Percentiles rank a stretch among this genome's conserved stretches.
phyloP scores from a whole-genome alignment of 2,329 filamentous ascomycete species.

The Colletotrichum musicola region DNA sequence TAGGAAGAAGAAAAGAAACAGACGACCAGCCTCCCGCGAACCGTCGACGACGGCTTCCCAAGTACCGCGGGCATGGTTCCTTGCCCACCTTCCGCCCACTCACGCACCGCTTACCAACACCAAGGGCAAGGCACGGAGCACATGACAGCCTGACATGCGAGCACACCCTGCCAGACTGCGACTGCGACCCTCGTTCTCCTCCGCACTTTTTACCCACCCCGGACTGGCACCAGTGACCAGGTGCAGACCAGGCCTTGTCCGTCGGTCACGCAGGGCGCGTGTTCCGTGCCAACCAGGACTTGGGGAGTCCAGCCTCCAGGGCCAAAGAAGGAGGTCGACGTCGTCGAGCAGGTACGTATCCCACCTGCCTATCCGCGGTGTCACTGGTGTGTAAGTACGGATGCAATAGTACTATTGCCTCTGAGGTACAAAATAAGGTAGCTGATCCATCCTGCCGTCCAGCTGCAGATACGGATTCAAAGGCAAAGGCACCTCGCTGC shows the following conservation, averaged over 20 bases:
- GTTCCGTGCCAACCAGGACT: not conserved
- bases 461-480: too few species aligned
- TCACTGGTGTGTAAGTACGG: too few species aligned
- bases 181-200: constrained; percentile 19
- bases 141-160: constrained; percentile 32
- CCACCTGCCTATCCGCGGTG: too few species aligned
- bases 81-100: constrained; percentile 20
- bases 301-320: too few species aligned
- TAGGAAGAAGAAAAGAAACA: not conserved
- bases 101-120: constrained; percentile 28
- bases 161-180: not conserved
- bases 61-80: constrained; percentile 7
- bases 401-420: too few species aligned
- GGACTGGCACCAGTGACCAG: constrained; percentile 8
- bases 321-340: too few species aligned
- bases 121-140: constrained; percentile 28
- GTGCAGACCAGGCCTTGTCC: constrained; percentile 11
- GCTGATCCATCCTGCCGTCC: too few species aligned
- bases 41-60: constrained; percentile 3
- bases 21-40: not conserved
- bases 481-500: too few species aligned
- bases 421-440: too few species aligned
- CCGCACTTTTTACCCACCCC: constrained; percentile 10
- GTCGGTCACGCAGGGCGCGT: not conserved
- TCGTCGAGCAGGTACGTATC: not conserved